A percentile compares a stretch with the other conserved stretches of the same genome.
Conservation (phyloP, 2,329 filamentous ascomycete species). For the Aspergillus neoniger region DNA sequence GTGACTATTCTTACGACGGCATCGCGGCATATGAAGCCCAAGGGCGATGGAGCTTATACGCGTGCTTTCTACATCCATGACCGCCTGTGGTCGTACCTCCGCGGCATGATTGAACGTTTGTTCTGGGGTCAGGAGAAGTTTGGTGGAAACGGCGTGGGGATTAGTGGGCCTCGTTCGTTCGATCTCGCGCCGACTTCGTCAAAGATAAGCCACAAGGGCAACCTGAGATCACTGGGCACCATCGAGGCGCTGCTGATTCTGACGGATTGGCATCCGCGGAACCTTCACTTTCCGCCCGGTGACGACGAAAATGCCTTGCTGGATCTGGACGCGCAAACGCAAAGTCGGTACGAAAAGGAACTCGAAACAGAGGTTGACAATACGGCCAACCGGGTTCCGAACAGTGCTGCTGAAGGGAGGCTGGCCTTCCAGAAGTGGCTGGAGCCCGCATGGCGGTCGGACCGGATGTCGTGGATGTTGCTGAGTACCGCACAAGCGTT, state of each 20-base stretch:
- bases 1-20: slow-evolving; percentile 90
- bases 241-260: slow-evolving; percentile 92
- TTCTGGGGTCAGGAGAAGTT: slow-evolving; percentile 97
- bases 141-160: slow-evolving; percentile 65
- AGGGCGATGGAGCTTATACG: slow-evolving; percentile 76
- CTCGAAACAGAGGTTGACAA: slow-evolving; percentile 45
- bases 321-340: slow-evolving; percentile 67
- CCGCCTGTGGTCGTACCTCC: slow-evolving; percentile 90
- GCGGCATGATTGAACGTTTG: slow-evolving; percentile 91
- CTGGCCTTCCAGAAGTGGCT: slow-evolving; percentile 88
- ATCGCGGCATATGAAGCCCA: slow-evolving; percentile 79
- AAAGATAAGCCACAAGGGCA: slow-evolving; percentile 63
- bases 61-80: slow-evolving; percentile 91
- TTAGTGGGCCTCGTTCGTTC: slow-evolving; percentile 70
- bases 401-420: slow-evolving; percentile 71
- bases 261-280: slow-evolving; percentile 95
- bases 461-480: slow-evolving; percentile 98
- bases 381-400: slow-evolving; percentile 48
- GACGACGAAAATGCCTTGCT: slow-evolving; percentile 66
- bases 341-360: slow-evolving; percentile 56
- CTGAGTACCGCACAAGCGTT: slow-evolving; percentile 87
- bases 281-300: slow-evolving; percentile 83
- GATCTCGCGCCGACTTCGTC: slow-evolving; percentile 60
- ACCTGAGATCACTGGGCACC: slow-evolving; percentile 84
- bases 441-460: slow-evolving; percentile 90